A percentile compares a stretch with the other conserved stretches of the same genome.
phyloP scores from a whole-genome alignment of 768 basidiomycete species.

The Russula dissimulans region DNA sequence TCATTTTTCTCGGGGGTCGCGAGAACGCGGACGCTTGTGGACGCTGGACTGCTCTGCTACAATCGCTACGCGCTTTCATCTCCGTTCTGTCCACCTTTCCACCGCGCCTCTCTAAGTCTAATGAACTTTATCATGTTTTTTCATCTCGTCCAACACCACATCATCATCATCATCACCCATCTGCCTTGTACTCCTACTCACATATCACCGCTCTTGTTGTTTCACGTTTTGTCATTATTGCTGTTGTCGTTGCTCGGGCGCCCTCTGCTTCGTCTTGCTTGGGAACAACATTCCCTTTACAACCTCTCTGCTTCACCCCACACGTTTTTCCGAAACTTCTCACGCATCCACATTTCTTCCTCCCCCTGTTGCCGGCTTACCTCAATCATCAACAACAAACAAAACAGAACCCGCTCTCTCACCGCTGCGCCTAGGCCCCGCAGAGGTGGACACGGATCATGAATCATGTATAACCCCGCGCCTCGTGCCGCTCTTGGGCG shows the following conservation, averaged over 20 bases:
- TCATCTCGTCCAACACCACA: neutral
- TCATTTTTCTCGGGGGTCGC: neutral
- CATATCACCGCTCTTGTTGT: neutral
- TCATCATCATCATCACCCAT: neutral
- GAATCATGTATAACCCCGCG: constrained; percentile 5
- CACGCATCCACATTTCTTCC: neutral
- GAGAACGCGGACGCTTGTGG: constrained; percentile 2
- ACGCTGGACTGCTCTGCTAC: constrained; percentile 4
- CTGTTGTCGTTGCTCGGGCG: neutral
- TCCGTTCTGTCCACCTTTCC: constrained; percentile 6
- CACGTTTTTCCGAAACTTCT: constrained; percentile 8
- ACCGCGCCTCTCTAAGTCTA: neutral
- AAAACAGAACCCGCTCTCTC: constrained; percentile 3
- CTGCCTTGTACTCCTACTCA: neutral
- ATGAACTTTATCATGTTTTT: constrained; percentile 3
- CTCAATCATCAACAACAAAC: neutral
- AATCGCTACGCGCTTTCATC: constrained; percentile 6
- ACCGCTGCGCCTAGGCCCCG: neutral
- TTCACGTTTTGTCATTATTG: neutral
- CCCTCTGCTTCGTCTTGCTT: neutral
- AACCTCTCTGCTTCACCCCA: neutral
- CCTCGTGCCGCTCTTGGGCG: neutral
- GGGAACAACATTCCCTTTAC: neutral
- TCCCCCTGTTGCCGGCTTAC: neutral
- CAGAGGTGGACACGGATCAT: constrained; percentile 6